These are phyloP conservation scores for Boletus reticuloceps DNA, from an alignment of 768 basidiomycete species.

Conservation along the genomic window DNA sequence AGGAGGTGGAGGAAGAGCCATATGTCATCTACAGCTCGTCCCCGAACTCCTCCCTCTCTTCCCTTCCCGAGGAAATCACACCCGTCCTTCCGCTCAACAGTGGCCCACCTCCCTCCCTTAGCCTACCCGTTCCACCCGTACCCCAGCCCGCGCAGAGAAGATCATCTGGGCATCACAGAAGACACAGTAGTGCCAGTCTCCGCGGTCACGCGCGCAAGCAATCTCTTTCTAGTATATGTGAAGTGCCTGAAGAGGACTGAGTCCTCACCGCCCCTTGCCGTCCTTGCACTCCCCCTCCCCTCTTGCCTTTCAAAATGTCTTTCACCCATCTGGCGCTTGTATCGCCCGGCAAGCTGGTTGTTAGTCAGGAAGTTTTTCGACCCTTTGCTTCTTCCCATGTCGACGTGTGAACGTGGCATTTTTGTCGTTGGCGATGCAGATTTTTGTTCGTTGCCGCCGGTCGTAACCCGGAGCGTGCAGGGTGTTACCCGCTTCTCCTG, in stretches of 20 bases:
- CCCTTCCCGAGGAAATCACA: conserved; percentile 29
- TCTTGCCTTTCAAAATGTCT: not conserved
- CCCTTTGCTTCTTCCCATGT: conserved; percentile 9
- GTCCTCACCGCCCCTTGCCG: too few relatives aligned
- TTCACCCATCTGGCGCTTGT: conserved; percentile 3
- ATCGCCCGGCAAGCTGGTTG: conserved; percentile 20
- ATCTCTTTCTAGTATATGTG: conserved; percentile 31
- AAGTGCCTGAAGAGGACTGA: conserved; percentile 34
- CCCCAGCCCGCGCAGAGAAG: conserved; percentile 16
- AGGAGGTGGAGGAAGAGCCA: conserved; percentile 32
- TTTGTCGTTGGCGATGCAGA: conserved; percentile 21
- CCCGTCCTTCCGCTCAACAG: conserved; percentile 23
- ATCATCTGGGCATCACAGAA: conserved; percentile 25
- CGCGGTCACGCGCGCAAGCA: conserved; percentile 30
- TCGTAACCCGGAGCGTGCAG: conserved; percentile 14
- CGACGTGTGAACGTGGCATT: conserved; percentile 14
- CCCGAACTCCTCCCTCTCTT: conserved; percentile 31
- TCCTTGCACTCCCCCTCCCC: not conserved
- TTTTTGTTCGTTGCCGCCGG: conserved; percentile 21
- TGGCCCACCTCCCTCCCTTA: conserved; percentile 11
- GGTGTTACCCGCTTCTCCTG: conserved; percentile 13
- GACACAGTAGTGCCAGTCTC: conserved; percentile 31
- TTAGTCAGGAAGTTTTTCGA: conserved; percentile 6
- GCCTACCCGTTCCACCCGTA: not conserved
- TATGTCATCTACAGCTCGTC: conserved; percentile 35